phyloP scores from a whole-genome alignment of 495 filamentous ascomycete species.

The Halenospora varia region DNA sequence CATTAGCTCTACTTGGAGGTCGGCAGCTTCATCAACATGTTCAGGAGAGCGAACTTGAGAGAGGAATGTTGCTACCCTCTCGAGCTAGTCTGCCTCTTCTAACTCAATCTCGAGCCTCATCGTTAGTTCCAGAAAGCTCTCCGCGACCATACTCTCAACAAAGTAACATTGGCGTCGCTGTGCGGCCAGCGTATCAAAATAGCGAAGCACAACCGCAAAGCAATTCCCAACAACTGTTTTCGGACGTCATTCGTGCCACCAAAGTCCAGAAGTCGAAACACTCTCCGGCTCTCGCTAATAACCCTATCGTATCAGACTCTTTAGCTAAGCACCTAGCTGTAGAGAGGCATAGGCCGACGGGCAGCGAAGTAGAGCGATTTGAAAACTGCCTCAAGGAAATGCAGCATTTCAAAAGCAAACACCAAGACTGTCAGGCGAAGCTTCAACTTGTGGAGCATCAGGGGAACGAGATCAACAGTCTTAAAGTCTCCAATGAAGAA shows the following conservation, averaged over 20 bases:
- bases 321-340: no score
- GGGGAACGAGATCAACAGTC: no score
- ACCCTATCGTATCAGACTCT: no score
- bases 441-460: neutral
- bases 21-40: neutral
- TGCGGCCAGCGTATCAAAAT: conserved; percentile 1
- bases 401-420: neutral
- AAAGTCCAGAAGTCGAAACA: conserved; percentile 6
- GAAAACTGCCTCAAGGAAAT: neutral
- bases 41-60: no score
- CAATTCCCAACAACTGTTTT: neutral
- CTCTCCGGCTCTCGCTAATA: neutral
- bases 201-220: neutral
- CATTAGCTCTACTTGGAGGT: neutral
- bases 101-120: neutral
- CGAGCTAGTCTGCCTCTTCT: no score
- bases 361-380: neutral
- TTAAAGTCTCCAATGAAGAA: no score
- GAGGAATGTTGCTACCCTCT: no score
- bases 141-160: conserved; percentile 4
- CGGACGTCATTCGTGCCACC: neutral
- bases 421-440: neutral
- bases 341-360: no score
- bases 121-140: neutral
- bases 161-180: conserved; percentile 2